phyloP scores from a whole-genome alignment of 495 filamentous ascomycete species.

The Usnea hakonensis region DNA sequence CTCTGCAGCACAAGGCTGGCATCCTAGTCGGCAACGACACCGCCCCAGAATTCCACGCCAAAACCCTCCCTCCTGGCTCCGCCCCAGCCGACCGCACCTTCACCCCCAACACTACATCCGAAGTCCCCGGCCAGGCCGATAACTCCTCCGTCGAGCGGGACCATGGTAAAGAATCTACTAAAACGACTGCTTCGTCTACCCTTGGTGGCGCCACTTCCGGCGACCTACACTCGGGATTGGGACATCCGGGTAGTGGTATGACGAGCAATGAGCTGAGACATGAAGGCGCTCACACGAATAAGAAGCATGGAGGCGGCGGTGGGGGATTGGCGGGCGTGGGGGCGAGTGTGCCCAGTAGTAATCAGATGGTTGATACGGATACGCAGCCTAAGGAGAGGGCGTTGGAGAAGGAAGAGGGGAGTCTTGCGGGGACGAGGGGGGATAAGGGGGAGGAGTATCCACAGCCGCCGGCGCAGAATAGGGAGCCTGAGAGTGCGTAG shows the following conservation, averaged over 20 bases:
- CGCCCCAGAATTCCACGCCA: conserved; percentile 53
- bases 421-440: conserved; percentile 18
- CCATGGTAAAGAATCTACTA: conserved; percentile 40
- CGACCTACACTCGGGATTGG: conserved; percentile 53
- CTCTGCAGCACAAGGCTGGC: conserved; percentile 57
- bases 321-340: conserved; percentile 50
- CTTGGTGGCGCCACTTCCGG: conserved; percentile 55
- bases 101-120: conserved; percentile 43
- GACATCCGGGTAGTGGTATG: conserved; percentile 56
- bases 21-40: conserved; percentile 51
- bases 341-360: conserved; percentile 26
- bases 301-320: conserved; percentile 43
- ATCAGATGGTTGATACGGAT: conserved; percentile 20
- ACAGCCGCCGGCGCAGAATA: conserved; percentile 1
- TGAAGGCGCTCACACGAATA: conserved; percentile 44
- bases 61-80: conserved; percentile 55
- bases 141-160: conserved; percentile 35
- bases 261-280: conserved; percentile 49
- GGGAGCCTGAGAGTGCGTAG: conserved; percentile 6
- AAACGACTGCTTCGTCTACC: conserved; percentile 44
- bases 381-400: conserved; percentile 22
- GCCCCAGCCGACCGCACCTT: conserved; percentile 57
- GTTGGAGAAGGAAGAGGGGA: conserved; percentile 24
- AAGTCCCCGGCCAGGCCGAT: conserved; percentile 40
- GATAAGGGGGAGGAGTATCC: conserved; percentile 18